A percentile compares a stretch with the other conserved stretches of the same genome.
phyloP scores from a whole-genome alignment of 1,139 yeast genomes.

The Hemisphaericaspora lyxosophila region DNA sequence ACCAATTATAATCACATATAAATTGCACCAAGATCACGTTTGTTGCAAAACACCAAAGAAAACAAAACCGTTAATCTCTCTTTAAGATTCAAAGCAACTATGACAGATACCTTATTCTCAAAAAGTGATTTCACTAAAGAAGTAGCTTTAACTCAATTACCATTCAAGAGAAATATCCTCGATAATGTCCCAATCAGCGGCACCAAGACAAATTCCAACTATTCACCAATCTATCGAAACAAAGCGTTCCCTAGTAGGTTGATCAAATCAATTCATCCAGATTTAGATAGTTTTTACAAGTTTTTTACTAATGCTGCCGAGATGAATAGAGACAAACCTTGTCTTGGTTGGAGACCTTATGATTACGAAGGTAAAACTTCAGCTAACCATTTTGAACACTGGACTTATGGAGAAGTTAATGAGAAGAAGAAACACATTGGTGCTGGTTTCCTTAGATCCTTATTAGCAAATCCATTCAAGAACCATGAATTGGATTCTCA shows the following conservation, averaged over 20 bases:
- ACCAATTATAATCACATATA: no score
- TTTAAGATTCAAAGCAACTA: neutral
- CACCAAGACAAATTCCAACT: constrained; percentile 8
- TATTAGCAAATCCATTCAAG: constrained; percentile 25
- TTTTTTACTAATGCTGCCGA: constrained; percentile 27
- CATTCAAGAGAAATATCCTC: constrained; percentile 11
- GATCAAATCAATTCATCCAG: constrained; percentile 17
- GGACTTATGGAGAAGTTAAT: constrained; percentile 17
- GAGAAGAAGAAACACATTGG: constrained; percentile 25
- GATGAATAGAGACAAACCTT: constrained; percentile 22
- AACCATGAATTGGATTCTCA: constrained; percentile 19
- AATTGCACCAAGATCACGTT: neutral
- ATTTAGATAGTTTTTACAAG: constrained; percentile 29
- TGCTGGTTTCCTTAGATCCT: constrained; percentile 28
- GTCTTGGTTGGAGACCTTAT: constrained; percentile 30
- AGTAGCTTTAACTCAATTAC: constrained; percentile 16
- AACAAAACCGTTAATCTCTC: neutral
- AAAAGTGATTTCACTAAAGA: constrained; percentile 8
- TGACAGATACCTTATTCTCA: constrained; percentile 10
- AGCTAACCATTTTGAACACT: constrained; percentile 17
- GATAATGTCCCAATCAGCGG: constrained; percentile 8
- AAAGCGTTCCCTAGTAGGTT: constrained; percentile 11
- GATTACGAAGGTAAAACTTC: constrained; percentile 21
- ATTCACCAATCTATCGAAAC: constrained; percentile 15
- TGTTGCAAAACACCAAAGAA: neutral